Conservation (phyloP, 2,329 filamentous ascomycete species). For the Fusarium tricinctum region DNA sequence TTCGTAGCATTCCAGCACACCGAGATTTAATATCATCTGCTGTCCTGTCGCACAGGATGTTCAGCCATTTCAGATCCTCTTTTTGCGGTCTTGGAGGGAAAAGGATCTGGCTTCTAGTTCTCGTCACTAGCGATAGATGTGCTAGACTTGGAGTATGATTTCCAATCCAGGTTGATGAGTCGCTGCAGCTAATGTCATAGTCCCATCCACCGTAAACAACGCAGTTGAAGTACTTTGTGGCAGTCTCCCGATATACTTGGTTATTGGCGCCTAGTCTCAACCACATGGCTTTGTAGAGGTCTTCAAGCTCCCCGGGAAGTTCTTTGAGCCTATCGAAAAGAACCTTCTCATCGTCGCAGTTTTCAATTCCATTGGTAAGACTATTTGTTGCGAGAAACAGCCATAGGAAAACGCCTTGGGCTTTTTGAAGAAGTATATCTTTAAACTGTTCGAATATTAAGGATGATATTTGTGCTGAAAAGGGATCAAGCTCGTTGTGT, state of each 20-base stretch:
- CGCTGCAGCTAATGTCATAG: rapidly evolving
- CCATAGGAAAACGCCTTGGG: slow-evolving; percentile 5
- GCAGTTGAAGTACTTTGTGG: background rate
- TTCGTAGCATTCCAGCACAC: slow-evolving; percentile 1
- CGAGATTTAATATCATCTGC: background rate
- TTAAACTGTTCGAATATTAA: no score
- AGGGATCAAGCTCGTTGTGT: rapidly evolving
- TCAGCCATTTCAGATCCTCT: rapidly evolving
- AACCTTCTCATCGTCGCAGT: rapidly evolving
- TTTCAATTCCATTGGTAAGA: rapidly evolving
- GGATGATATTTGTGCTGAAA: rapidly evolving
- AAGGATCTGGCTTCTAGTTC: rapidly evolving
- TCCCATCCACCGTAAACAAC: rapidly evolving
- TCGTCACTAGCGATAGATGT: background rate
- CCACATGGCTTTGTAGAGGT: slow-evolving; percentile 7
- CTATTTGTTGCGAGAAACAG: background rate
- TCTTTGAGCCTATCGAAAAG: rapidly evolving
- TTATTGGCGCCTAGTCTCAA: background rate
- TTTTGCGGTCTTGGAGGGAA: rapidly evolving
- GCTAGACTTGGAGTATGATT: background rate
- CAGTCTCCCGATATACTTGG: background rate
- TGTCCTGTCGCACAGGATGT: rapidly evolving
- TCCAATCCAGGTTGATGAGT: no score
- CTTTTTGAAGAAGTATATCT: rapidly evolving
- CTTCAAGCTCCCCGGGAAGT: background rate